Conservation (phyloP, 2,329 filamentous ascomycete genomes). For the Aspergillus sp. region DNA sequence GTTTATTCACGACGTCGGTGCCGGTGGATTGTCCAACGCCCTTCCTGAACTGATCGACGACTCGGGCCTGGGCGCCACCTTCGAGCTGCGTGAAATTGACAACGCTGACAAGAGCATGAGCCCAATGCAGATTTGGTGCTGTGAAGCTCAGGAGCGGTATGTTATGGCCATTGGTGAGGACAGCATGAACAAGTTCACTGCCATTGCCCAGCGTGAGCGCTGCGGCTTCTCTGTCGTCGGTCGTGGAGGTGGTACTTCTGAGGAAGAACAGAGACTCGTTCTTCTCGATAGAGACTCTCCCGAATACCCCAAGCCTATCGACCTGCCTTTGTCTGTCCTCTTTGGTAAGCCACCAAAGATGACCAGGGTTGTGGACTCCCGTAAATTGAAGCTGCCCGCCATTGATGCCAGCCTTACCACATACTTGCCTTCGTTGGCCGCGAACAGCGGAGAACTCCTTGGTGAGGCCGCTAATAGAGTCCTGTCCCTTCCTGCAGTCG, state of each 20-base stretch:
- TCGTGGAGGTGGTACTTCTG: constrained; percentile 57
- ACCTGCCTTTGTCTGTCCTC: constrained; percentile 79
- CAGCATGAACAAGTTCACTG: constrained; percentile 63
- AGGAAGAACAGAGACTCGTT: constrained; percentile 65
- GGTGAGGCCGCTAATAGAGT: constrained; percentile 72
- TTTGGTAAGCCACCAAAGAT: constrained; percentile 85
- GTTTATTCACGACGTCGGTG: constrained; percentile 96
- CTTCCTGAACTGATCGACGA: constrained; percentile 88
- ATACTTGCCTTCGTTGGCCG: constrained; percentile 54
- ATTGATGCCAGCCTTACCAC: constrained; percentile 70
- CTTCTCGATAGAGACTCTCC: constrained; percentile 73
- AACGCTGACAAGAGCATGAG: constrained; percentile 88
- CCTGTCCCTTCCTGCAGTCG: constrained; percentile 77
- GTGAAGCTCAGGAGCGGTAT: constrained; percentile 93
- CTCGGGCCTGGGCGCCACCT: constrained; percentile 80
- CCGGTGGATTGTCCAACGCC: constrained; percentile 78
- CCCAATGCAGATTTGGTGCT: constrained; percentile 96
- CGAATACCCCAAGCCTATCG: constrained; percentile 70
- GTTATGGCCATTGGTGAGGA: constrained; percentile 81
- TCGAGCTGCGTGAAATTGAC: constrained; percentile 91
- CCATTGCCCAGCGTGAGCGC: constrained; percentile 71
- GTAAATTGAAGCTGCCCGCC: constrained; percentile 58
- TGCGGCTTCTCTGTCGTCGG: constrained; percentile 92
- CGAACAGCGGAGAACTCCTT: constrained; percentile 41
- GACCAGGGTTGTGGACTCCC: constrained; percentile 64